phyloP scores from a whole-genome alignment of 1,284 basidiomycete species.

The Ganoderma lucidum region DNA sequence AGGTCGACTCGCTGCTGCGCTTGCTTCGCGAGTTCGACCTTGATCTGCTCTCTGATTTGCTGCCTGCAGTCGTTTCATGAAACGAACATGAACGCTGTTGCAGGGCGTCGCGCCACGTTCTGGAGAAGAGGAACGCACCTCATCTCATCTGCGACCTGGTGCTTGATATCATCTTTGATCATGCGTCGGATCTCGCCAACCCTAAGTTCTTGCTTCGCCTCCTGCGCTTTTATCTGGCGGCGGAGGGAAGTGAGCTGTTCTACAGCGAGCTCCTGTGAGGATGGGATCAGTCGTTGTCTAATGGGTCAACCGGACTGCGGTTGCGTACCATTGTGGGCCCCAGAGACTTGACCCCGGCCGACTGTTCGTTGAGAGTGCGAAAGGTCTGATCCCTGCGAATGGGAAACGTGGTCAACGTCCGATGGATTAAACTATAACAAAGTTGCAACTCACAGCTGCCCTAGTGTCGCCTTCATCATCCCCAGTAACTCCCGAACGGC shows the following conservation, averaged over 20 bases:
- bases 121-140: slow-evolving; percentile 12
- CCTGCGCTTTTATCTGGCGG: slow-evolving; percentile 47
- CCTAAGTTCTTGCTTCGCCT: slow-evolving; percentile 43
- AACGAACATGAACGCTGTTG: not conserved
- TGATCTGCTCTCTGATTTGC: slow-evolving; percentile 49
- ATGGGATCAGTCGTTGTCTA: not conserved
- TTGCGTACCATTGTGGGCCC: slow-evolving; percentile 42
- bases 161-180: slow-evolving; percentile 47
- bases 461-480: slow-evolving; percentile 32
- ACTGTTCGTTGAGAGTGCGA: slow-evolving; percentile 41
- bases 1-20: slow-evolving; percentile 52
- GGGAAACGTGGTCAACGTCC: too few species aligned
- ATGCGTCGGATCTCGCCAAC: slow-evolving; percentile 46
- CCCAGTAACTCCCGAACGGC: slow-evolving; percentile 35
- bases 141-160: slow-evolving; percentile 39
- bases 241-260: slow-evolving; percentile 36
- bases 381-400: slow-evolving; percentile 42
- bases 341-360: slow-evolving; percentile 39
- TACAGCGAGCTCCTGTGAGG: slow-evolving; percentile 45
- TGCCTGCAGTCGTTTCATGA: slow-evolving; percentile 33
- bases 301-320: not conserved
- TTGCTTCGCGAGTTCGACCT: slow-evolving; percentile 48
- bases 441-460: slow-evolving; percentile 29
- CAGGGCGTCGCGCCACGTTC: too few species aligned
- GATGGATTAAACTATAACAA: not conserved